Evolutionary conservation across 441 rosid species (phyloP), one percentile per base, ranked within the genome.

Genomic region (Corymbia citriodora): DNA sequence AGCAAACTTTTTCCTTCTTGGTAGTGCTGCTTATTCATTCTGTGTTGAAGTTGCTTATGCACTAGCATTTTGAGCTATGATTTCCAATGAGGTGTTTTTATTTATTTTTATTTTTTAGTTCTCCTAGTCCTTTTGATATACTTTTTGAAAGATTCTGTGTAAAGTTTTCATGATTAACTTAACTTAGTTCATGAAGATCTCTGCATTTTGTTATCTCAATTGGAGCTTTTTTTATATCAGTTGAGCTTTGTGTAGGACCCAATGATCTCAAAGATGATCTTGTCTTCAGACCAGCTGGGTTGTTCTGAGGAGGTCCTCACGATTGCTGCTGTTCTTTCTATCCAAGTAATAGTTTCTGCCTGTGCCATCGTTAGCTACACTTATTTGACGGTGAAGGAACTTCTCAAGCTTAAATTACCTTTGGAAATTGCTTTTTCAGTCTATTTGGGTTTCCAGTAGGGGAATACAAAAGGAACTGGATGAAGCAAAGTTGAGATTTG

Each of bases 401-500:
- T 89, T 89, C 23, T 82, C 29, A 50, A 61, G 70, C 23, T 55
- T 21, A 82, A 81, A 83, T 89, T 55, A 87, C 33, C 48, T 27
- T 83, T 89, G 16, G 87, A 86, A 52, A 89, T 53, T 81, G 88
- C 57, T 89, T 91, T 92, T 94, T 93, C 94, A 98, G 99, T 97
- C 99, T 79, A 95, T 98, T 93, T 98, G 99, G 99, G 93, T 96
- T 94, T 94, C 96, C 94, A 94, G 92, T 61, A 93, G 98, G 92
- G 98, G 98, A 91, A 94, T 93, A 88, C 98, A 97, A 88, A 97
- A 91, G 96, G 98, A 98, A 88, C 93, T 95, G 87, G 99, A 98
- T 91, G 99, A 98, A 92, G 99, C 97, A 88, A 97, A 95, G 92
- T 91, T 97, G 95, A 95, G 99, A 94, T 98, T 97, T 94, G 99